phyloP scores from a whole-genome alignment of 106 monocot genomes.

The Cymbidium sinense region DNA sequence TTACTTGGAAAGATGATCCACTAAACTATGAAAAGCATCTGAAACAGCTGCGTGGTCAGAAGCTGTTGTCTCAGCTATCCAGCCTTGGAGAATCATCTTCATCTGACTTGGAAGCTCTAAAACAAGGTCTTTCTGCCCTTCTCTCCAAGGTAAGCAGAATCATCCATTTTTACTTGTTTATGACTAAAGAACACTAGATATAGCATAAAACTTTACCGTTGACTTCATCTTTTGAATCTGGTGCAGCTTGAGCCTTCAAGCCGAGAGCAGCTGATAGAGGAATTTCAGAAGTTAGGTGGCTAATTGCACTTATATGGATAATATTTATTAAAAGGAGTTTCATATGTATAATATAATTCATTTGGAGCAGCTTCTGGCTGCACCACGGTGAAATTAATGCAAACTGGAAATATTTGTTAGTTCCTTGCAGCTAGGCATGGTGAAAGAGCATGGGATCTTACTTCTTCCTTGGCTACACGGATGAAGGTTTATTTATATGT shows the following conservation, averaged over 20 bases:
- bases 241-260: conserved; percentile 70
- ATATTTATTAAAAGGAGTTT: not conserved
- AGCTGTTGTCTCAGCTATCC: conserved; percentile 32
- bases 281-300: conserved; percentile 39
- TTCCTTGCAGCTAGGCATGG: no score
- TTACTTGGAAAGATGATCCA: conserved; percentile 61
- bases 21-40: conserved; percentile 61
- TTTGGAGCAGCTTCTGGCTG: not conserved
- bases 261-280: conserved; percentile 48
- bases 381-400: not conserved
- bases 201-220: not conserved
- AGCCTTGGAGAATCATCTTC: conserved; percentile 46
- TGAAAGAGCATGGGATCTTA: no score
- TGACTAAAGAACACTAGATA: not conserved
- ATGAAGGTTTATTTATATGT: not conserved
- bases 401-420: no score
- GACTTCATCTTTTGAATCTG: conserved; percentile 8
- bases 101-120: conserved; percentile 59
- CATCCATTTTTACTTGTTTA: not conserved
- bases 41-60: conserved; percentile 58
- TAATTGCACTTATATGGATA: conserved; percentile 8
- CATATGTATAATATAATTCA: not conserved
- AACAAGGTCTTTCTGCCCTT: conserved; percentile 54
- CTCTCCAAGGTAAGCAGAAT: conserved; percentile 56
- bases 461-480: not conserved